Conservation (phyloP, 495 filamentous ascomycete genomes). For the Aspergillus ostianus region DNA sequence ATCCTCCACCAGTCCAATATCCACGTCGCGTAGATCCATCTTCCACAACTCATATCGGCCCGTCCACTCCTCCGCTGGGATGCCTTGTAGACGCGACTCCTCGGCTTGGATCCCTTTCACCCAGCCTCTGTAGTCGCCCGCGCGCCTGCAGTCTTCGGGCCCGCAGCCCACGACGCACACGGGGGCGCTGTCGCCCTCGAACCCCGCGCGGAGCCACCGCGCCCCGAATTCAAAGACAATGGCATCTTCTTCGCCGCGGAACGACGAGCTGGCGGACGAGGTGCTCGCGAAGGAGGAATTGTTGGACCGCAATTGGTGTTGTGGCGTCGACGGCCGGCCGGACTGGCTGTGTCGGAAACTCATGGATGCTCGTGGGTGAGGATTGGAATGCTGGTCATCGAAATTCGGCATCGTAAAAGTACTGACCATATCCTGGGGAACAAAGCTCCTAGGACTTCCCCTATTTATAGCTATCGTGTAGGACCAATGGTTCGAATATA, state of each 20-base stretch:
- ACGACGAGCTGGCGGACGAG: constrained; percentile 66
- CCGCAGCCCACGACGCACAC: constrained; percentile 70
- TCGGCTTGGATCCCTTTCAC: constrained; percentile 31
- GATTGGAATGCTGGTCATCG: constrained; percentile 11
- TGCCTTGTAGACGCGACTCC: constrained; percentile 17
- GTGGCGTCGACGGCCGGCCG: constrained; percentile 33
- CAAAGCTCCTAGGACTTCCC: too few relatives aligned
- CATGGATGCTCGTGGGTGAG: constrained; percentile 5
- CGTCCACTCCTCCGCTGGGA: constrained; percentile 63
- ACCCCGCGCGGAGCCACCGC: constrained; percentile 76
- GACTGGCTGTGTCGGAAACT: constrained; percentile 35
- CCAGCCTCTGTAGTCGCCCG: constrained; percentile 79
- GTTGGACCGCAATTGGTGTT: constrained; percentile 36
- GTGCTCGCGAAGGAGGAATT: constrained; percentile 57
- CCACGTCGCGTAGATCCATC: constrained; percentile 65
- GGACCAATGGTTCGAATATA: background rate
- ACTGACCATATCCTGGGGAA: constrained; percentile 10
- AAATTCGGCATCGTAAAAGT: constrained; percentile 6
- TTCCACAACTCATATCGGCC: constrained; percentile 78
- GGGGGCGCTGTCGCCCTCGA: constrained; percentile 76
- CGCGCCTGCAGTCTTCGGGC: constrained; percentile 70
- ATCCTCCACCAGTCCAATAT: constrained; percentile 79
- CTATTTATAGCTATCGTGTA: background rate
- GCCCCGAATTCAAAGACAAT: constrained; percentile 81
- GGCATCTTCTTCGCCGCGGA: constrained; percentile 79